Base-by-base conservation (phyloP, 2,329 filamentous ascomycete species). In the Sporothrix humicola region DNA sequence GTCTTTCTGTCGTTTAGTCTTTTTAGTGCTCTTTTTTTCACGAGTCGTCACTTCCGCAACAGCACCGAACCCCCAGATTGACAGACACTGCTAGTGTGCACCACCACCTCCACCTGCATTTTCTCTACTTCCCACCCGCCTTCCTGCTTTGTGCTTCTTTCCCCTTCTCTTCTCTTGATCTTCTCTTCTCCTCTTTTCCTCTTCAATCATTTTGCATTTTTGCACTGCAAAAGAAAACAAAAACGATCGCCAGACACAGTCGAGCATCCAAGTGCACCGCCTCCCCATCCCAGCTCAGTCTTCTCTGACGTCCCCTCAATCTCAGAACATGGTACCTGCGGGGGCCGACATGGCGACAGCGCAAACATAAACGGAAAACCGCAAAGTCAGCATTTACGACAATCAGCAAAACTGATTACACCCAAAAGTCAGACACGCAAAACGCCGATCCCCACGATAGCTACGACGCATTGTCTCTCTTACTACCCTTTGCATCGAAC, bases 21-120 rank as follows among this genome's bases (percentile, higher is more conserved):
- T 37, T 37, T 37, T 37, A 37, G 54, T n/a, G 10, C 31, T 63
- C 59, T 63, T 42, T 44, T 37, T 65, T 15, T 44, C 15, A 5
- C 6, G 50, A 52, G 50, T 52, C n/a, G 31, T 44, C 37, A 26
- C 44, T 63, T 63, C 58, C 44, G 56, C 26, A 59, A 37, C 26
- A 63, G 42, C 42, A 26, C 15, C n/a, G 50, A 46, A 13, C 61
- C 61, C 61, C 61, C 20, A 66, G 61, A 66, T 66, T 66, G 61
- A 37, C 12, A 59, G 26, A 56, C 7, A 23, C 12, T 15, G 12
- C 59, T 42, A 23, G 59, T 46, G 42, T 44, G 23, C 61, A 66
- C n/a, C 46, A 63, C 37, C n/a, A 63, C 61, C 37, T 15, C 61
- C 61, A 46, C 37, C 42, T 37, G n/a, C 20, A 23, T 26, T 66